These are phyloP conservation scores for Coelastrella sp. DNA, from an alignment of 139 green algal genomes.

Conservation along the genomic window DNA sequence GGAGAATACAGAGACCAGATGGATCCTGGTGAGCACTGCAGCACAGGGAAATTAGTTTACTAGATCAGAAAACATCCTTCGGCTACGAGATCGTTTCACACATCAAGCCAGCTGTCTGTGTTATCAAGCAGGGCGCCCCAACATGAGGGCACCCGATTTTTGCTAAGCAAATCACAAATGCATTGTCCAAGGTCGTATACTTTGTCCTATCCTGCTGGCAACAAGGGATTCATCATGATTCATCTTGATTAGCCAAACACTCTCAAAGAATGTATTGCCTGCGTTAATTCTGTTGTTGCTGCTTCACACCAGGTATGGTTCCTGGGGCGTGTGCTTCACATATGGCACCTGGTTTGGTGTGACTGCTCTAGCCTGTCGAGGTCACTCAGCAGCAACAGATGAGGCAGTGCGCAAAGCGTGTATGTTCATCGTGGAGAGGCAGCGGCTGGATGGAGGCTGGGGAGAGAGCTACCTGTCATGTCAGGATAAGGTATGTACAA, in stretches of 20 bases:
- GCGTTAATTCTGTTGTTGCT: background rate
- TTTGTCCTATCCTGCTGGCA: too few relatives aligned
- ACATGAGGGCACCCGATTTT: too few relatives aligned
- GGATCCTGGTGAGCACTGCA: constrained; percentile 86
- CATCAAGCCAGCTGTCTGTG: too few relatives aligned
- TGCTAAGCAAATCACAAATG: too few relatives aligned
- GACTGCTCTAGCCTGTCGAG: constrained; percentile 79
- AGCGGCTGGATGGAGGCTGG: constrained; percentile 94
- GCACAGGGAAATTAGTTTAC: too few relatives aligned
- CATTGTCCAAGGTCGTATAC: too few relatives aligned
- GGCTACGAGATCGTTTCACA: too few relatives aligned
- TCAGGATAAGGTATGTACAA: constrained; percentile 97
- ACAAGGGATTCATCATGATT: too few relatives aligned
- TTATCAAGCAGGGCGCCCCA: too few relatives aligned
- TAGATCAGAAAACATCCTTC: too few relatives aligned
- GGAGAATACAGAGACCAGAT: constrained; percentile 85
- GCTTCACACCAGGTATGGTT: constrained; percentile 85
- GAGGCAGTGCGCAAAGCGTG: constrained; percentile 52
- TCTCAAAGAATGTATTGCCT: too few relatives aligned
- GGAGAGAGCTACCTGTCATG: constrained; percentile 98
- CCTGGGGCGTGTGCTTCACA: constrained; percentile 99
- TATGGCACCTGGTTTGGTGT: constrained; percentile 98
- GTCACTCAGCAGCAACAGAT: constrained; percentile 70
- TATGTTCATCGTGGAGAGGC: constrained; percentile 90
- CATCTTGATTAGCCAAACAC: too few relatives aligned